Base-by-base conservation (phyloP, 2,329 filamentous ascomycete species). In the Colletotrichum gloeosporioides region DNA sequence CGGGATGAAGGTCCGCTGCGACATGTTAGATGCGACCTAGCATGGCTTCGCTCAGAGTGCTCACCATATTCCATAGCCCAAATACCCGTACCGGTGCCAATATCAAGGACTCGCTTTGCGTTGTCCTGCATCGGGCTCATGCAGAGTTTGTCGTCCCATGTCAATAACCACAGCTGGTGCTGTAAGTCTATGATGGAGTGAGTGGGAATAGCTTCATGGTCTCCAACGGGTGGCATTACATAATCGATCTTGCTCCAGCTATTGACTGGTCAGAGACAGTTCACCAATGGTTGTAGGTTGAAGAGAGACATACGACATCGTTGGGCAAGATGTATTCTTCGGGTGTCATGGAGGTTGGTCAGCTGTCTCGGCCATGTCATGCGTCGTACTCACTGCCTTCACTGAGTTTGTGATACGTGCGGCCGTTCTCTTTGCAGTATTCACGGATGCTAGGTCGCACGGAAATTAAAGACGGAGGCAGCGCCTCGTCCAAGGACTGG, bases 161-260 rank as follows among this genome's bases (percentile, higher is more conserved):
- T 85, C 4, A 85, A 76, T 0, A 78, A 62, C 62, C 83, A 84
- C 0, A 85, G 77, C 49, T 85, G 81, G 69, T 86, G 85, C 78
- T 86, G 84, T 1, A 86, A 77, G 70, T 86, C 83, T 81, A 49
- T 22, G 22, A n/a, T 18, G 4, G 9, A 9, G 25, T 66, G 6
- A 66, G n/a, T n/a, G 22, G n/a, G 16, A 53, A 18, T 36, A 31
- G 63, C 25, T 53, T 29, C 49, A 22, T 8, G 31, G 34, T n/a
- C 29, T 57, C 10, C 22, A n/a, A n/a, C 18, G 12, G 27, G 36
- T 22, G 22, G 15, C 13, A 8, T 25, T 73, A 62, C 62, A 39
- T 44, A 55, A 22, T 49, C 73, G 69, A 13, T 83, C 67, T 32
- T 80, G 81, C 13, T 83, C 81, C 73, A 82, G 81, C 69, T 83